phyloP scores from a whole-genome alignment of 768 basidiomycete genomes.

The Inosperma sp. region DNA sequence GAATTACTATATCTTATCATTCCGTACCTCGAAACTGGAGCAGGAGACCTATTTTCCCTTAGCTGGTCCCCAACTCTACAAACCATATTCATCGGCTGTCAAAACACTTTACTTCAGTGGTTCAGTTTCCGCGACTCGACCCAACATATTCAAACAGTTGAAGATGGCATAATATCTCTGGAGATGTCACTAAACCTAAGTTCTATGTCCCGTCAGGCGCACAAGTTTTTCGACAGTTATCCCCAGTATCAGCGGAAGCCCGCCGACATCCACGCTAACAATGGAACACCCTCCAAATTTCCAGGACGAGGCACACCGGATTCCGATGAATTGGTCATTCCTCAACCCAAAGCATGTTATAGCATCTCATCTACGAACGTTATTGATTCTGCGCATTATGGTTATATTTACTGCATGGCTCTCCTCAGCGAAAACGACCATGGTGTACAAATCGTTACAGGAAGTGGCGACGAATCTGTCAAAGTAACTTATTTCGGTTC shows the following conservation, averaged over 20 bases:
- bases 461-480: slow-evolving; percentile 87
- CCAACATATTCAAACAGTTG: not conserved
- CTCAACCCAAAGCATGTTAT: slow-evolving; percentile 38
- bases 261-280: slow-evolving; percentile 66
- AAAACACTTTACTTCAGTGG: slow-evolving; percentile 93
- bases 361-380: slow-evolving; percentile 66
- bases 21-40: slow-evolving; percentile 73
- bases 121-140: slow-evolving; percentile 47
- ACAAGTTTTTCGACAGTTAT: slow-evolving; percentile 92
- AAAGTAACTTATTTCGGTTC: slow-evolving; percentile 48
- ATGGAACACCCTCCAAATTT: slow-evolving; percentile 30
- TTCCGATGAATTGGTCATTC: slow-evolving; percentile 26
- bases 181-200: slow-evolving; percentile 35
- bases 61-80: slow-evolving; percentile 67
- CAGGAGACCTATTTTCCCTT: slow-evolving; percentile 86
- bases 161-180: slow-evolving; percentile 7
- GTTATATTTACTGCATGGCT: slow-evolving; percentile 85
- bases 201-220: slow-evolving; percentile 45
- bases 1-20: slow-evolving; percentile 65
- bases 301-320: slow-evolving; percentile 31
- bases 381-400: slow-evolving; percentile 87
- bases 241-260: slow-evolving; percentile 65
- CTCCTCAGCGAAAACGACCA: slow-evolving; percentile 28
- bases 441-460: slow-evolving; percentile 62
- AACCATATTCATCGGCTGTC: slow-evolving; percentile 82